Conservation (phyloP, 2,329 filamentous ascomycete species). For the Cryphonectria nitschkei region DNA sequence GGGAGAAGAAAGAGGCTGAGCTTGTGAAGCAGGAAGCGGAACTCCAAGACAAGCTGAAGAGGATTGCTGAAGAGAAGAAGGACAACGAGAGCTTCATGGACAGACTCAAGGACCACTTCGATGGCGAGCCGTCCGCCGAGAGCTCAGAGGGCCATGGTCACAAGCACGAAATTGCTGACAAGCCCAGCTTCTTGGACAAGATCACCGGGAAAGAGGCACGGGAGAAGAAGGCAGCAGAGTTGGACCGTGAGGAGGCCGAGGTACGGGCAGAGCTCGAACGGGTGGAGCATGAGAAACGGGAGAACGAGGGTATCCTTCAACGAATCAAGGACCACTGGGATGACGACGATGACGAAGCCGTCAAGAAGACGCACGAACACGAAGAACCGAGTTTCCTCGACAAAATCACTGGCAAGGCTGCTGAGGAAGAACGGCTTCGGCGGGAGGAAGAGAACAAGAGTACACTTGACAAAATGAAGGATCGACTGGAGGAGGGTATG, state of each 20-base stretch:
- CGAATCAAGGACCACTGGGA: slow-evolving; percentile 20
- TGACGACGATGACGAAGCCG: slow-evolving; percentile 4
- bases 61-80: slow-evolving; percentile 24
- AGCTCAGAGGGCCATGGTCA: slow-evolving; percentile 1
- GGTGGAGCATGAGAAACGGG: slow-evolving; percentile 24
- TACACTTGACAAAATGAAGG: slow-evolving; percentile 33
- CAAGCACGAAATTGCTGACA: slow-evolving; percentile 4
- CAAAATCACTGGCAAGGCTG: slow-evolving; percentile 25
- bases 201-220: slow-evolving; percentile 20
- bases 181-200: slow-evolving; percentile 24
- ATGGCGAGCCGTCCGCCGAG: slow-evolving; percentile 2
- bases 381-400: slow-evolving; percentile 22
- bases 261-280: slow-evolving; percentile 17
- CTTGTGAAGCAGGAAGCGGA: slow-evolving; percentile 18
- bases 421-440: slow-evolving; percentile 24
- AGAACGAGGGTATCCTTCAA: slow-evolving; percentile 24
- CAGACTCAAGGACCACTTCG: slow-evolving; percentile 19
- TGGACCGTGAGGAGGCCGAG: slow-evolving; percentile 21
- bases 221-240: slow-evolving; percentile 10
- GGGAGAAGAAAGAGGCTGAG: slow-evolving; percentile 21
- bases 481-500: slow-evolving; percentile 71
- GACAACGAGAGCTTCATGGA: slow-evolving; percentile 26
- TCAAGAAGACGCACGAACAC: neutral
- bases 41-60: slow-evolving; percentile 13
- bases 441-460: slow-evolving; percentile 24